Base-by-base conservation (phyloP, 2,329 filamentous ascomycete species). In the Fusarium sterilihyphosum region DNA sequence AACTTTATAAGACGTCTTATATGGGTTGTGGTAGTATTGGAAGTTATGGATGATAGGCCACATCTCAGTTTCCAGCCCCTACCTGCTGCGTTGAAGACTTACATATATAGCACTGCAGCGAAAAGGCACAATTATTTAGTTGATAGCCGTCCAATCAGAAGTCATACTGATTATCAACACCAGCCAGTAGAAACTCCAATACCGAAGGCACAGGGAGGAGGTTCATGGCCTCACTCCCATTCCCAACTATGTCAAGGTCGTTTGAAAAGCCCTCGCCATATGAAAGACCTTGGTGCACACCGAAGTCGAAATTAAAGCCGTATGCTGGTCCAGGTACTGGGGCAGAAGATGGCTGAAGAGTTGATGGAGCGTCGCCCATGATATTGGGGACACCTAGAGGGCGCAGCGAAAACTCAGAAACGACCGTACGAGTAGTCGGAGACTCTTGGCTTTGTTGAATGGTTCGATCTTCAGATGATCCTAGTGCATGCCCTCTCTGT, bases 151-250 rank as follows among this genome's bases (percentile, higher is more conserved):
- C 20, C 24, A 9, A 41, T 71, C 20, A 76, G 35, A 76, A 77
- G 35, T 78, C 77, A 37, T 78, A 78, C 41, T 78, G 73, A 13
- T 71, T 77, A 13, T 72, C 78, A 66, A 81, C 77, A 2, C 80
- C 80, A 13, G 80, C 80, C n/a, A 82, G 62, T 31, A 82, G 68
- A 26, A 80, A 76, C 43, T 82, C 80, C 35, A 82, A 58, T 18
- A 80, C 78, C 17, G 78, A 80, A 17, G 80, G 80, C 20, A 81
- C 72, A 9, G 77, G 75, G 24, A 81, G 71, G 50, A 77, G 61
- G 26, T 75, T 67, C 26, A 78, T 47, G 8, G 44, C 65, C 29
- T 73, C 68, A 17, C 61, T 47, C 31, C 57, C 13, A 16, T 49
- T 47, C 18, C 49, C 64, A 47, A 61, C 24, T 50, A 78, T 69